Percentiles rank a stretch among this genome's conserved stretches.
Evolutionary conservation across 208 protist species (phyloP).

Genomic region (Acanthamoeba castellanii): DNA sequence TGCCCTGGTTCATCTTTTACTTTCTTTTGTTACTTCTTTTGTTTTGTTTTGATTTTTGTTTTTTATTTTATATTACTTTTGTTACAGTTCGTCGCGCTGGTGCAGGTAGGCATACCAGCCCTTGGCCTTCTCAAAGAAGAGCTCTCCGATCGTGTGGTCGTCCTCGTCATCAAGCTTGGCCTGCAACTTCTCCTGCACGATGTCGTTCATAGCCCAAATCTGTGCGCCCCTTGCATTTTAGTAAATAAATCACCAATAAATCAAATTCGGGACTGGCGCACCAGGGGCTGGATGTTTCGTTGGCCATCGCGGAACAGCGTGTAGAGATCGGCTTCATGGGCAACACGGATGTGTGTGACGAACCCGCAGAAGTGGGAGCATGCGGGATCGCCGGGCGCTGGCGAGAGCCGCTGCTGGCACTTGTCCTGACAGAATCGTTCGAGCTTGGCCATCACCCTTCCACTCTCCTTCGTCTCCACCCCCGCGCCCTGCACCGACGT

Average conservation of each 20-base stretch:
- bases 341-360: not conserved
- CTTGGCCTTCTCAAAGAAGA: constrained; percentile 22
- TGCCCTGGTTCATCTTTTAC: not conserved
- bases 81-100: not conserved
- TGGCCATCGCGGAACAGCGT: not conserved
- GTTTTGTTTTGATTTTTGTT: not conserved
- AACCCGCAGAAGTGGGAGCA: constrained; percentile 44
- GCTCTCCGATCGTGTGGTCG: constrained; percentile 12
- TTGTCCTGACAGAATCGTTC: not conserved
- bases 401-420: not conserved
- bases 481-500: not conserved
- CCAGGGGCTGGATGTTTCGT: constrained; percentile 8
- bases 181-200: constrained; percentile 19
- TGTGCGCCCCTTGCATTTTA: not conserved
- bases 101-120: not conserved
- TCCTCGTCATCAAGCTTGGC: constrained; percentile 19
- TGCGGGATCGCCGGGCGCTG: not conserved
- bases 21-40: not conserved
- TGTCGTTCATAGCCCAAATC: constrained; percentile 12
- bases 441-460: not conserved
- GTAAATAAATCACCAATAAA: not conserved
- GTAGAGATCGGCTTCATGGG: not conserved
- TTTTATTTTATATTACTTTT: not conserved
- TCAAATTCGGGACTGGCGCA: not conserved
- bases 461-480: not conserved